Evolutionary conservation across 805 yeast species (phyloP).

Genomic region (Maudiozyma serrabonitensis): DNA sequence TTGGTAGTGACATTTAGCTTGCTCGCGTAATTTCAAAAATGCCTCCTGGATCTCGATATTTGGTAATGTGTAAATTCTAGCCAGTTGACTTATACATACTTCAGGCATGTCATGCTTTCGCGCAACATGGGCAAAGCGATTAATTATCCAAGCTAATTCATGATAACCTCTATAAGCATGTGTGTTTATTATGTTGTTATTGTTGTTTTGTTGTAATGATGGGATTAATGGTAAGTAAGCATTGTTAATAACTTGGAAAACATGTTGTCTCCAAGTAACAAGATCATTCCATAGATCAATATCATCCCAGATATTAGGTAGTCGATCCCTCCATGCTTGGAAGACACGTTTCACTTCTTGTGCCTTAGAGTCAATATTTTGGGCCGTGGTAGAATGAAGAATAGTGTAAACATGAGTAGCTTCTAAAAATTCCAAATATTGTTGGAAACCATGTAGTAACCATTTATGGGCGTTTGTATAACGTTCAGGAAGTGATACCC

Average conservation of each 20-base stretch:
- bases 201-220: slow-evolving; percentile 61
- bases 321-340: slow-evolving; percentile 96
- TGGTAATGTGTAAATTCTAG: slow-evolving; percentile 90
- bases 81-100: slow-evolving; percentile 85
- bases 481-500: slow-evolving; percentile 79
- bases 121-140: slow-evolving; percentile 96
- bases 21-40: slow-evolving; percentile 87
- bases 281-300: slow-evolving; percentile 95
- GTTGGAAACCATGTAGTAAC: slow-evolving; percentile 88
- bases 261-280: slow-evolving; percentile 98
- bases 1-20: slow-evolving; percentile 94
- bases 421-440: slow-evolving; percentile 93
- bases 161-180: slow-evolving; percentile 97
- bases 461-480: slow-evolving; percentile 80
- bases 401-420: slow-evolving; percentile 90
- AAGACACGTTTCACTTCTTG: slow-evolving; percentile 90
- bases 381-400: slow-evolving; percentile 80
- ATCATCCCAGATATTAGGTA: slow-evolving; percentile 96
- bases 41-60: slow-evolving; percentile 98
- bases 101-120: slow-evolving; percentile 95
- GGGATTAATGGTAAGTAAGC: slow-evolving; percentile 91
- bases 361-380: slow-evolving; percentile 82
- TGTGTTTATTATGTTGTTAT: slow-evolving; percentile 67
- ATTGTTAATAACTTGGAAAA: slow-evolving; percentile 89
- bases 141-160: slow-evolving; percentile 98